phyloP scores from a whole-genome alignment of 176 grass and related monocot genomes.

The Puya raimondii region DNA sequence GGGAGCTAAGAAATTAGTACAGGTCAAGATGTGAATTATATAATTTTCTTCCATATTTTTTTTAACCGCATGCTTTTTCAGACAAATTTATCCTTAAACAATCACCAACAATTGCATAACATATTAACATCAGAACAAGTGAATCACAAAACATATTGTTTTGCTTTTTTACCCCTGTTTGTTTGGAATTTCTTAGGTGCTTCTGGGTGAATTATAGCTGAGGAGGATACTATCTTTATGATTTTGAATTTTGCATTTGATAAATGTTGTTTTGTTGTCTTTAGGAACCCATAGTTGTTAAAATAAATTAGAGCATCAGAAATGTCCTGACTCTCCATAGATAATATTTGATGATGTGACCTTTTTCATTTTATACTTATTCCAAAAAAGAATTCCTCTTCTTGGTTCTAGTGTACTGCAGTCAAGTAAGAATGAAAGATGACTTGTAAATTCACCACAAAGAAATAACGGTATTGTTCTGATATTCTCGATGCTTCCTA shows the following conservation, averaged over 20 bases:
- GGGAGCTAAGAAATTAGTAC: constrained; percentile 77
- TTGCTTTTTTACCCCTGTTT: not conserved
- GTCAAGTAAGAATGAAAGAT: too few relatives aligned
- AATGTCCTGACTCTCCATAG: not conserved
- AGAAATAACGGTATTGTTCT: too few relatives aligned
- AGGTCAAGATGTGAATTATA: constrained; percentile 35
- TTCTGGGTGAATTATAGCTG: not conserved
- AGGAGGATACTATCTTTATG: constrained; percentile 3
- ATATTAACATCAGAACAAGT: not conserved
- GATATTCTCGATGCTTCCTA: too few relatives aligned
- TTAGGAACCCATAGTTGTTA: constrained; percentile 1
- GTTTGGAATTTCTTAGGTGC: not conserved
- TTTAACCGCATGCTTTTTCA: not conserved
- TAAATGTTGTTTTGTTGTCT: constrained; percentile 9
- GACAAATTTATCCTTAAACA: not conserved
- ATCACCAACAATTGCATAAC: not conserved
- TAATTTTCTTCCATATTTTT: not conserved
- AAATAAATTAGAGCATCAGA: not conserved
- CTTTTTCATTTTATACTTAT: too few relatives aligned
- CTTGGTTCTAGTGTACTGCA: too few relatives aligned
- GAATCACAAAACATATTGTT: not conserved
- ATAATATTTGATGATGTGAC: not conserved
- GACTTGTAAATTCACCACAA: too few relatives aligned
- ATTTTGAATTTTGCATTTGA: not conserved
- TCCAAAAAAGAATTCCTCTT: too few relatives aligned